Percentiles rank a stretch among this genome's conserved stretches.
Conservation (phyloP, 345 rosid species). For the Aquilaria malaccensis region DNA sequence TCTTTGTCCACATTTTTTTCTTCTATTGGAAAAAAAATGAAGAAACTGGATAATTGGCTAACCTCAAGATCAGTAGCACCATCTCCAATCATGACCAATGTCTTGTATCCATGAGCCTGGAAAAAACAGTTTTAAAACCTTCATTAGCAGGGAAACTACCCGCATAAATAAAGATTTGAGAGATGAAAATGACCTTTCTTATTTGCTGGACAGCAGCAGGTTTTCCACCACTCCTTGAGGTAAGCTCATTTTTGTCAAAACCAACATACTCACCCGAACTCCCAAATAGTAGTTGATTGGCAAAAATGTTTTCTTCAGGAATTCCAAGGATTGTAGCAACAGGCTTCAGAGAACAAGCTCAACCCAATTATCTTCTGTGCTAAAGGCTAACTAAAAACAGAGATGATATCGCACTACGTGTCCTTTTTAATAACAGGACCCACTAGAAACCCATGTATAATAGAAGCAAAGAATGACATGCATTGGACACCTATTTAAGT, state of each 20-base stretch:
- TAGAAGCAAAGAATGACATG: too few species aligned
- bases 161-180: slow-evolving; percentile 5
- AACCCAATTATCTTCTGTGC: slow-evolving; percentile 1
- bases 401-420: too few species aligned
- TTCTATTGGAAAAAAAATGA: too few species aligned
- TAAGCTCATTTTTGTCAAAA: slow-evolving; percentile 81
- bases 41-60: slow-evolving; percentile 6
- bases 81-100: slow-evolving; percentile 91
- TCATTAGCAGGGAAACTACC: slow-evolving; percentile 8
- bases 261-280: slow-evolving; percentile 69
- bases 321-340: slow-evolving; percentile 83
- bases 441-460: too few species aligned
- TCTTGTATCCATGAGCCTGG: slow-evolving; percentile 67
- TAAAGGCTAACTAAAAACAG: too few species aligned
- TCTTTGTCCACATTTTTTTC: too few species aligned
- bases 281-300: slow-evolving; percentile 75
- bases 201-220: slow-evolving; percentile 85
- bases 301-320: slow-evolving; percentile 72
- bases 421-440: too few species aligned
- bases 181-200: slow-evolving; percentile 43
- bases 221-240: slow-evolving; percentile 97
- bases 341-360: slow-evolving; percentile 46
- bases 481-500: too few species aligned
- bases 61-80: slow-evolving; percentile 99
- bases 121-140: slow-evolving; percentile 13